phyloP scores from a whole-genome alignment of 2,329 filamentous ascomycete species.

The Phialocephala subalpina region DNA sequence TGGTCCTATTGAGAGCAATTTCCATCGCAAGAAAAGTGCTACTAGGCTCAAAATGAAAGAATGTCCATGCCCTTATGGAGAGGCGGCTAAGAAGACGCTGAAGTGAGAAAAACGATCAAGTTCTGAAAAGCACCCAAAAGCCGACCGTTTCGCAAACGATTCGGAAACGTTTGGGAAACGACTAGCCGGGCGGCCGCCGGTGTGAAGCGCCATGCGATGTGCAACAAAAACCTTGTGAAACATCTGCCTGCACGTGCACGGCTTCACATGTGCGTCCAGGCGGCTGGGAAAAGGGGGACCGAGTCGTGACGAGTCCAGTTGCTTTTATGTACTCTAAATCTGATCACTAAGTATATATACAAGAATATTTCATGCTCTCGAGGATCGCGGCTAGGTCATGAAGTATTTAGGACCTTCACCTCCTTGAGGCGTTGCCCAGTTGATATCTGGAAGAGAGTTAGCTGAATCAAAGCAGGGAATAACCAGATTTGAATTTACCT shows the following conservation, averaged over 20 bases:
- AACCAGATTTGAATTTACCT: conserved; percentile 25
- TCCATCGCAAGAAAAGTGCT: too few relatives aligned
- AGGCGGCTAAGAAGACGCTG: too few relatives aligned
- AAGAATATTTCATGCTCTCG: background rate
- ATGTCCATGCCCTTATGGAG: too few relatives aligned
- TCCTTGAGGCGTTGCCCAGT: conserved; percentile 94
- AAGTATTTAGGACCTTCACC: conserved; percentile 81
- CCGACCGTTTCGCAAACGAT: background rate
- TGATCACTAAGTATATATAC: background rate
- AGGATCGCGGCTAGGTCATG: conserved; percentile 56
- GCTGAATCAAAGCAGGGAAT: background rate
- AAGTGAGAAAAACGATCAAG: too few relatives aligned
- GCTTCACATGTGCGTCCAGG: too few relatives aligned
- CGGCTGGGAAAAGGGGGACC: too few relatives aligned
- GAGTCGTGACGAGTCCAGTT: background rate
- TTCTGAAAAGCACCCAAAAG: background rate
- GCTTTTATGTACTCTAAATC: conserved; percentile 1
- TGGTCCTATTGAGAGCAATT: too few relatives aligned
- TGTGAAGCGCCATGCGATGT: background rate
- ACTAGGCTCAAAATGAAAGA: too few relatives aligned
- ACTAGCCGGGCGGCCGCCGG: background rate
- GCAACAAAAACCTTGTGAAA: background rate
- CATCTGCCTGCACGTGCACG: background rate
- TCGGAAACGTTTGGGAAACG: background rate
- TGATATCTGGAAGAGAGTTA: conserved; percentile 71